These are phyloP conservation scores for Helianthus tuberosus DNA, from an alignment of 129 eudicot genomes.

Conservation along the genomic window DNA sequence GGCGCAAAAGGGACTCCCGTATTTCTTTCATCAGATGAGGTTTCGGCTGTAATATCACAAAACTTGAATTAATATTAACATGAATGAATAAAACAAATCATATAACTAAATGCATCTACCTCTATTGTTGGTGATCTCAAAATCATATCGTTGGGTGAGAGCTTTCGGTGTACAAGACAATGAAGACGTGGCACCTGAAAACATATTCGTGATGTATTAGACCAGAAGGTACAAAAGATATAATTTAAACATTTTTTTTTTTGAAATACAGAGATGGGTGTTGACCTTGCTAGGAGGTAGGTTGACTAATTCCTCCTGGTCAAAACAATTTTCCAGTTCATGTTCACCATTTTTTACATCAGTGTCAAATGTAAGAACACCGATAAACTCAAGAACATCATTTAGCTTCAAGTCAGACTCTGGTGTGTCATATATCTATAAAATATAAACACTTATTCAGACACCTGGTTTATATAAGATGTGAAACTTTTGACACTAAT, in stretches of 20 bases:
- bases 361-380: constrained; percentile 74
- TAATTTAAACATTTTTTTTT: background rate
- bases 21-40: constrained; percentile 53
- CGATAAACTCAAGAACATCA: constrained; percentile 94
- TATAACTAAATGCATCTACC: constrained; percentile 38
- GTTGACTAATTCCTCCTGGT: constrained; percentile 56
- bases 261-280: background rate
- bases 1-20: constrained; percentile 69
- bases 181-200: constrained; percentile 93
- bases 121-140: constrained; percentile 51
- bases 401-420: constrained; percentile 86
- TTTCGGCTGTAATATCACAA: constrained; percentile 48
- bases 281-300: constrained; percentile 68
- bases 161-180: constrained; percentile 78
- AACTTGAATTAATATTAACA: constrained; percentile 2
- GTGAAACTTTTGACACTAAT: background rate
- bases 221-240: background rate
- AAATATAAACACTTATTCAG: background rate
- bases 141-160: constrained; percentile 57
- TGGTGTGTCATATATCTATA: constrained; percentile 82
- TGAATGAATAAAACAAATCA: background rate
- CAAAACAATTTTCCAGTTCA: constrained; percentile 43
- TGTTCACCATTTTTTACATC: constrained; percentile 48
- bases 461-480: background rate
- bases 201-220: background rate